phyloP scores from a whole-genome alignment of 2,329 filamentous ascomycete genomes.

The Pyrenochaeta sp. region DNA sequence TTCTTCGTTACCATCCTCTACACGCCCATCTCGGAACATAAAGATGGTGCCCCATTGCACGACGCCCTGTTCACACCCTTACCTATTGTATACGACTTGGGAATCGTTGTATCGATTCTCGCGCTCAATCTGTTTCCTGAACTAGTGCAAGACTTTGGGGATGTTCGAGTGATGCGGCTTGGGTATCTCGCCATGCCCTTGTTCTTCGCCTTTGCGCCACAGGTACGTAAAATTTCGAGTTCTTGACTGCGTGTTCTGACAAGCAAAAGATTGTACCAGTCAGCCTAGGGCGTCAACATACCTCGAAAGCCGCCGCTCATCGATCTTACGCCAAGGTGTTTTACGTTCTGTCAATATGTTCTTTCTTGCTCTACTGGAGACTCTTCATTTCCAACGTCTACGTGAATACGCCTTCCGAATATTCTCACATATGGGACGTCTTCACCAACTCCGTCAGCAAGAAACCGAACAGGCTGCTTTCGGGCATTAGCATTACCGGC shows the following conservation, averaged over 20 bases:
- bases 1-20: constrained; percentile 69
- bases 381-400: constrained; percentile 55
- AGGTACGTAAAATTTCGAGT: constrained; percentile 23
- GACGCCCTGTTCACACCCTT: constrained; percentile 47
- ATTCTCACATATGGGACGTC: constrained; percentile 49
- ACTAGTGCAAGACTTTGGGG: constrained; percentile 29
- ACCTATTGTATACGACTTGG: constrained; percentile 44
- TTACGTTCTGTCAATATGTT: constrained; percentile 55
- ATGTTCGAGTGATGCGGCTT: constrained; percentile 33
- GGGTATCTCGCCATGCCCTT: constrained; percentile 43
- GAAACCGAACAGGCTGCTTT: constrained; percentile 34
- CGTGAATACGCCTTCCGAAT: constrained; percentile 58
- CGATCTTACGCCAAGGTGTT: constrained; percentile 59
- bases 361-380: constrained; percentile 57
- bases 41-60: constrained; percentile 34
- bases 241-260: constrained; percentile 14
- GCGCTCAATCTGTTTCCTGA: constrained; percentile 53
- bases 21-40: constrained; percentile 60
- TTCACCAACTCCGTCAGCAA: constrained; percentile 56
- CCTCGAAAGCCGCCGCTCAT: constrained; percentile 51
- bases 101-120: constrained; percentile 59
- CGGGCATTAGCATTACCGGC: constrained; percentile 33
- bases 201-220: constrained; percentile 47
- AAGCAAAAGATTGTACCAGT: constrained; percentile 52
- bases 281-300: constrained; percentile 59